A percentile compares a stretch with the other conserved stretches of the same genome.
Evolutionary conservation across 176 grass and related monocot species (phyloP).

Genomic region (Musa itinerans): DNA sequence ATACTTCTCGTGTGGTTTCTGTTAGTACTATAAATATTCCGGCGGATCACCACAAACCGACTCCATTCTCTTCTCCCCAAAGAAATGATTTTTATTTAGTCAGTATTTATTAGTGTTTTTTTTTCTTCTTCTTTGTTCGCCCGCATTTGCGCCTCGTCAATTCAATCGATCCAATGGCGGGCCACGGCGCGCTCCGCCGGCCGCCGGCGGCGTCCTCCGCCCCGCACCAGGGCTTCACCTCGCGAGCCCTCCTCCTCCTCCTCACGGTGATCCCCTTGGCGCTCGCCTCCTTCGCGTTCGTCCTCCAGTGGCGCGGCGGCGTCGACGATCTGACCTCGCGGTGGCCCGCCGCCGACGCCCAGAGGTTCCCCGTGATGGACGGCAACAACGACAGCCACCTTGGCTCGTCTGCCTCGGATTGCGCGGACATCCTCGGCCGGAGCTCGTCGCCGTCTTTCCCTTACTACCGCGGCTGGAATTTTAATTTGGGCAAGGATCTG

Average conservation of each 20-base stretch:
- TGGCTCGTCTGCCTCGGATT: conserved; percentile 24
- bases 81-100: too few relatives aligned
- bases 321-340: conserved; percentile 51
- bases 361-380: conserved; percentile 42
- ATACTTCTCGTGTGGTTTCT: too few relatives aligned
- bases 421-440: conserved; percentile 26
- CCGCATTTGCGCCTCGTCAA: conserved; percentile 8
- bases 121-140: neutral
- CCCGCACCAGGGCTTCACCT: conserved; percentile 26
- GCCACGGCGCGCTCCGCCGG: conserved; percentile 3
- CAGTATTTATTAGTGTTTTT: too few relatives aligned
- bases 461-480: conserved; percentile 70
- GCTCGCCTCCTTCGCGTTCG: conserved; percentile 58
- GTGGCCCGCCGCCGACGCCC: conserved; percentile 38
- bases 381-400: conserved; percentile 22
- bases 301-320: conserved; percentile 82
- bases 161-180: conserved; percentile 26
- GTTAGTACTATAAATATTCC: too few relatives aligned
- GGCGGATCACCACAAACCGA: too few relatives aligned
- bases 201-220: conserved; percentile 1
- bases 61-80: too few relatives aligned
- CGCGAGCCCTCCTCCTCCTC: conserved; percentile 44
- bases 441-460: conserved; percentile 51
- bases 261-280: conserved; percentile 56
- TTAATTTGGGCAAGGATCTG: conserved; percentile 37